Percentiles rank a stretch among this genome's conserved stretches.
These are phyloP conservation scores for Penicillium dipodomyicola DNA, from an alignment of 495 filamentous ascomycete species.

Conservation along the genomic window DNA sequence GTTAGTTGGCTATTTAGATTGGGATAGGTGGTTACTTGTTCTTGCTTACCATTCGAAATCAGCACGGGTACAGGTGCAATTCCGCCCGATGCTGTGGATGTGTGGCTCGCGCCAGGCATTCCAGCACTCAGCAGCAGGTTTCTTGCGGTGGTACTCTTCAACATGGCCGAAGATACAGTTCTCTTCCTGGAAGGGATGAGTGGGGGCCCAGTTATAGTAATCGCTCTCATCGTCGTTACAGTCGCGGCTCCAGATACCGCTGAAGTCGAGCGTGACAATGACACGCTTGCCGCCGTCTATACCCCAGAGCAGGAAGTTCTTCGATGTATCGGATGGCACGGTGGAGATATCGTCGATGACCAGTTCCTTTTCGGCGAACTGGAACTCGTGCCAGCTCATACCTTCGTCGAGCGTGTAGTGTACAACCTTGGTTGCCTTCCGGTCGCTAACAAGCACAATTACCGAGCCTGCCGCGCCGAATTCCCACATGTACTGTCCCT, in stretches of 20 bases:
- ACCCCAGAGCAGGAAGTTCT: constrained; percentile 89
- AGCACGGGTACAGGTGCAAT: constrained; percentile 76
- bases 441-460: constrained; percentile 74
- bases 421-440: constrained; percentile 61
- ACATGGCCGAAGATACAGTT: constrained; percentile 92
- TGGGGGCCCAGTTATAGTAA: constrained; percentile 81
- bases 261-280: constrained; percentile 85
- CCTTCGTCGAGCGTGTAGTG: constrained; percentile 81
- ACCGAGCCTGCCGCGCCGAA: constrained; percentile 92
- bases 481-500: constrained; percentile 87
- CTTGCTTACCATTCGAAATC: constrained; percentile 87
- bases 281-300: constrained; percentile 51
- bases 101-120: constrained; percentile 74
- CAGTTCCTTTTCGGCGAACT: constrained; percentile 69
- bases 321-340: constrained; percentile 80
- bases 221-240: constrained; percentile 69
- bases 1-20: constrained; percentile 17
- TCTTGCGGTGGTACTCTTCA: constrained; percentile 88
- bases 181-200: constrained; percentile 68
- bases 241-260: constrained; percentile 62
- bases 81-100: constrained; percentile 54
- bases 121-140: constrained; percentile 66
- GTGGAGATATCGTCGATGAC: constrained; percentile 77
- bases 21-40: not conserved
- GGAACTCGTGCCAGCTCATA: constrained; percentile 66